phyloP scores from a whole-genome alignment of 2,329 filamentous ascomycete species.

The Ceratocystis alfenasii region DNA sequence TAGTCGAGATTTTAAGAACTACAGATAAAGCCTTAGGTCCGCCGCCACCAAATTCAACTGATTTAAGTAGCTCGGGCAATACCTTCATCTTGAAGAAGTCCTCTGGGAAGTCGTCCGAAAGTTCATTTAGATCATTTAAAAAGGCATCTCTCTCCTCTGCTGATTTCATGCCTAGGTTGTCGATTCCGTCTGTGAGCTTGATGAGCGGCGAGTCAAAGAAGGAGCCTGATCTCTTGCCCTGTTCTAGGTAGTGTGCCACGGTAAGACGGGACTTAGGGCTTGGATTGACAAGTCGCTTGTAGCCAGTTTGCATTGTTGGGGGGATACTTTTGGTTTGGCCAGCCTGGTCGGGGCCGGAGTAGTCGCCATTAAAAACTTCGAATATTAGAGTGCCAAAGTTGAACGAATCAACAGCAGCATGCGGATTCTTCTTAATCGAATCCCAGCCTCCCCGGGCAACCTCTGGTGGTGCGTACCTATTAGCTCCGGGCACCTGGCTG shows the following conservation, averaged over 20 bases:
- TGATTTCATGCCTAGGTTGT: constrained; percentile 79
- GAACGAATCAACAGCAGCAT: constrained; percentile 76
- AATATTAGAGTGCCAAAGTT: constrained; percentile 73
- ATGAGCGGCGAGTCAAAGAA: constrained; percentile 94
- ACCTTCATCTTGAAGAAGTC: constrained; percentile 98
- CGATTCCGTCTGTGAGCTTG: constrained; percentile 81
- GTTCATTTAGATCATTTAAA: constrained; percentile 65
- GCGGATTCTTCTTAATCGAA: constrained; percentile 67
- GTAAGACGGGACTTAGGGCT: constrained; percentile 84
- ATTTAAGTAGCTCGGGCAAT: constrained; percentile 89
- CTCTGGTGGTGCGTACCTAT: constrained; percentile 76
- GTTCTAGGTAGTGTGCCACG: constrained; percentile 75
- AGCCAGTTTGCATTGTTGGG: constrained; percentile 76
- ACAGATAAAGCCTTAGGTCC: constrained; percentile 81
- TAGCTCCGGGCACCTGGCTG: constrained; percentile 73
- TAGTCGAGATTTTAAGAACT: constrained; percentile 81
- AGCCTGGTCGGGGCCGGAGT: constrained; percentile 62
- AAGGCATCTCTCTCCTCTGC: constrained; percentile 76
- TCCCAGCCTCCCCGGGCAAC: constrained; percentile 84
- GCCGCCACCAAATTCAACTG: constrained; percentile 94
- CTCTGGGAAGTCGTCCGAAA: constrained; percentile 89
- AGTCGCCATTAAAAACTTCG: constrained; percentile 84
- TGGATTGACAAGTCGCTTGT: constrained; percentile 75
- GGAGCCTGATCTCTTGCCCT: constrained; percentile 65
- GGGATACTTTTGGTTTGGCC: constrained; percentile 79